phyloP scores from a whole-genome alignment of 2,329 filamentous ascomycete species.

The Fonsecaea nubica region DNA sequence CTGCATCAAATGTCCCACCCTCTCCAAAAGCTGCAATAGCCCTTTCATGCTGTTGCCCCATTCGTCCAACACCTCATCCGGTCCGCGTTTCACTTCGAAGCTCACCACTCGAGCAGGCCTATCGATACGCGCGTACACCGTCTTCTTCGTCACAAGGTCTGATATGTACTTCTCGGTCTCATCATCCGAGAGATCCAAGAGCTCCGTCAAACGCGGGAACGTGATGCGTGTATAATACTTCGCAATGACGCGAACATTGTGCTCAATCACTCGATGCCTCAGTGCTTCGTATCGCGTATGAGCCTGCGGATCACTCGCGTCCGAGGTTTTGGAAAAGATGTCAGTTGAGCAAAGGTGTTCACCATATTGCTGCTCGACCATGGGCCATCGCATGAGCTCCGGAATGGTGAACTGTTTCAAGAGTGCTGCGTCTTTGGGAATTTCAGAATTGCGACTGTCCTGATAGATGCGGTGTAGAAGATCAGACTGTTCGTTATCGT shows the following conservation, averaged over 20 bases:
- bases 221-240: slow-evolving; percentile 99
- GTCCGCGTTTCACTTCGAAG: slow-evolving; percentile 92
- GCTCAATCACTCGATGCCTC: slow-evolving; percentile 97
- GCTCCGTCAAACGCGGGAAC: slow-evolving; percentile 85
- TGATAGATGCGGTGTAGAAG: slow-evolving; percentile 90
- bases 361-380: slow-evolving; percentile 86
- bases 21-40: slow-evolving; percentile 80
- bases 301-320: slow-evolving; percentile 78
- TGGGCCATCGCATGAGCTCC: slow-evolving; percentile 98
- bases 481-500: slow-evolving; percentile 98
- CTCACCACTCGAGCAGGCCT: slow-evolving; percentile 88
- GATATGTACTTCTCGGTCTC: slow-evolving; percentile 99
- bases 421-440: slow-evolving; percentile 81
- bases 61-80: slow-evolving; percentile 95
- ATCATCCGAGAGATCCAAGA: slow-evolving; percentile 89
- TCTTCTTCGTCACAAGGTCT: slow-evolving; percentile 95
- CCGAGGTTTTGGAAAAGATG: slow-evolving; percentile 75
- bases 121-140: slow-evolving; percentile 97
- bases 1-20: slow-evolving; percentile 96
- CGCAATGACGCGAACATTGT: slow-evolving; percentile 95
- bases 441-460: slow-evolving; percentile 79
- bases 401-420: slow-evolving; percentile 93
- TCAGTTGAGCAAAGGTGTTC: slow-evolving; percentile 87
- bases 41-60: slow-evolving; percentile 99
- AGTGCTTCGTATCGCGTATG: slow-evolving; percentile 89